Evolutionary conservation across 345 rosid species (phyloP), one percentile per base, ranked within the genome.

Genomic region (Brassica juncea): DNA sequence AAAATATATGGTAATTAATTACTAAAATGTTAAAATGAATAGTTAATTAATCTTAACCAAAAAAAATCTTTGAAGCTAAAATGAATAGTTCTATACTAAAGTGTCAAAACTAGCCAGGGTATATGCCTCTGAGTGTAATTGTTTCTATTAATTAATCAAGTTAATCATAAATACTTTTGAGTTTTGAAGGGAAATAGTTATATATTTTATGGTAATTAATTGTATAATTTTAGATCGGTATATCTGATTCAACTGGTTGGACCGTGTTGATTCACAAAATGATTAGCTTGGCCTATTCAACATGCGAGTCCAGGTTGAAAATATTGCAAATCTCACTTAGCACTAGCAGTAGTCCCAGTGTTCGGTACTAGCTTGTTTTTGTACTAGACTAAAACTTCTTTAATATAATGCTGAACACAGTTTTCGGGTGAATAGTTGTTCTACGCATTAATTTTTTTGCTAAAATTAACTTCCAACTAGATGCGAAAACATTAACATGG

Each of bases 381-480:
- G 39, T 12, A 42, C 28, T 67, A 1, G 11, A 28, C 37, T 27
- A 1, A 15, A 31, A 30, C 23, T 5, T 28, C 16, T 9, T 34
- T 37, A 37, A 37, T 2, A 1, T 25, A 58, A 30, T 58, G 25
- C 15, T 19, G 15, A 69, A 49, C 27, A 69, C 8, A 49, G 2
- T 70, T 70, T 55, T 21, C 15, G 12, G 25, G 32, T 21, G 64
- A 30, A 12, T 70, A 8, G 16, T 16, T 16, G 19, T 57, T 12
- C 34, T 19, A 58, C 11, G 55, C 66, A 71, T 12, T 54, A 8
- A 21, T 21, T 5, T 3, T 3, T 6, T 72, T n/a, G 58, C 2
- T 9, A 30, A 61, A 61, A 15, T 27, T 72, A 72, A 61, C 75
- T n/a, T 27, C 67, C 68, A 73, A 47, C 70, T 16, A 42, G 44